Conservation (phyloP, 495 filamentous ascomycete species). For the Hyaloscypha variabilis region DNA sequence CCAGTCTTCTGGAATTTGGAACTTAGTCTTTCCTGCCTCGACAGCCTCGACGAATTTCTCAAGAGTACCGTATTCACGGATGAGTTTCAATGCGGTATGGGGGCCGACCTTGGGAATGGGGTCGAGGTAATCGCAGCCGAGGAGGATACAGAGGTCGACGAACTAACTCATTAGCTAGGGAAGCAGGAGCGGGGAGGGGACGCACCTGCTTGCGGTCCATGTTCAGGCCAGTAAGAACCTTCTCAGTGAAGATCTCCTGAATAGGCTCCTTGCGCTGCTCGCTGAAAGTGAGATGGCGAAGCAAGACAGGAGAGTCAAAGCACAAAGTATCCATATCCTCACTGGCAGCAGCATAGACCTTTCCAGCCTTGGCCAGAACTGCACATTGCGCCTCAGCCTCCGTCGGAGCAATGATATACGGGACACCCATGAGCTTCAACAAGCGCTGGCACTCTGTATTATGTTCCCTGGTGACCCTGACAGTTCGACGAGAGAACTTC, state of each 20-base stretch:
- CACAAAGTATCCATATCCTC: conserved; percentile 99
- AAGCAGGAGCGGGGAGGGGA: not conserved
- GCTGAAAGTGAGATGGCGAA: conserved; percentile 93
- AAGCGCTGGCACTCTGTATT: conserved; percentile 92
- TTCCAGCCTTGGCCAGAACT: conserved; percentile 84
- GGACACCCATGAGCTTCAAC: conserved; percentile 92
- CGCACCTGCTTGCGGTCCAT: conserved; percentile 84
- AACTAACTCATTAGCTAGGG: conserved; percentile 58
- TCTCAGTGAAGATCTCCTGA: conserved; percentile 87
- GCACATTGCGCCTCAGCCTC: conserved; percentile 98
- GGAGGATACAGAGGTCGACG: conserved; percentile 95
- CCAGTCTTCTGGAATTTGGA: conserved; percentile 87
- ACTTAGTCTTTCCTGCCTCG: conserved; percentile 76
- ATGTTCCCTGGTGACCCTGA: conserved; percentile 94
- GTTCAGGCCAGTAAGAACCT: conserved; percentile 77
- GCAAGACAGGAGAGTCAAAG: conserved; percentile 87
- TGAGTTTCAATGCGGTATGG: conserved; percentile 86
- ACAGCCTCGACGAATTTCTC: conserved; percentile 84
- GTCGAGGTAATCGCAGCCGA: conserved; percentile 97
- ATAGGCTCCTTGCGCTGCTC: conserved; percentile 98
- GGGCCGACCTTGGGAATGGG: conserved; percentile 94
- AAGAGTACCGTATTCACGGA: conserved; percentile 83
- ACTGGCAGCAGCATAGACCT: conserved; percentile 94
- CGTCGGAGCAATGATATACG: conserved; percentile 92
- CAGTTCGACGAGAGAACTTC: conserved; percentile 94